Base-by-base conservation (phyloP, 306 rosid species). In the Prunus kanzakura region DNA sequence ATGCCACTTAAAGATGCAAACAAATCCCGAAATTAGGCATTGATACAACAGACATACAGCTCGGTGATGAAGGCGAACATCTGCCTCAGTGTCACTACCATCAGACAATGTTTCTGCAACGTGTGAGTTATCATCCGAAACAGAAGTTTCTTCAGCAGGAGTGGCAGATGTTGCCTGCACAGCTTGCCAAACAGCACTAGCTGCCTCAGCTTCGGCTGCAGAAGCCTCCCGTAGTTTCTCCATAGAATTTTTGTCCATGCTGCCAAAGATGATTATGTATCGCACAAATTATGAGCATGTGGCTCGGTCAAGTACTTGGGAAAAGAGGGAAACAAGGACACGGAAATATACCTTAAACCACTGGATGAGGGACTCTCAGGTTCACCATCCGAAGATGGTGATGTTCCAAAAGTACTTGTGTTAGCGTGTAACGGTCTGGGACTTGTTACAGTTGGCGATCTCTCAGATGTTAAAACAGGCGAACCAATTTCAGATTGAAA, bases 201-300 rank as follows among this genome's bases (percentile, higher is more conserved):
- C 99, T 58, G 88, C 99, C 92, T 91, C 97, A 62, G 99, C 99
- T 90, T 96, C 99, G 46, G 98, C 99, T 81, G 99, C 98, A 71
- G 99, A 96, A 82, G 99, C 99, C 82, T 91, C 91, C 86, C 99
- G 89, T 76, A 96, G 88, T 85, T 96, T 95, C 89, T 95, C 99
- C 90, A 92, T 73, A 38, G 99, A 95, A 65, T 81, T 88, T 83
- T 86, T 88, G 80, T 91, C 99, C 93, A 93, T 83, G 77, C 93
- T 85, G 90, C 80, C 76, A 80, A 78, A 76, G 63, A 73, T 51
- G 23, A 81, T 68, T 5, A 60, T 51, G 62, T 7, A 79, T 67
- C 63, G 69, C 66, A 49, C 56, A 72, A 51, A 58, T 68, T 62
- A 75, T 71, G 73, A 76, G 73, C 72, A 56, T 23, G 43, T 66